Conservation (phyloP, 208 protist genomes). For the Acanthamoeba royreba region DNA sequence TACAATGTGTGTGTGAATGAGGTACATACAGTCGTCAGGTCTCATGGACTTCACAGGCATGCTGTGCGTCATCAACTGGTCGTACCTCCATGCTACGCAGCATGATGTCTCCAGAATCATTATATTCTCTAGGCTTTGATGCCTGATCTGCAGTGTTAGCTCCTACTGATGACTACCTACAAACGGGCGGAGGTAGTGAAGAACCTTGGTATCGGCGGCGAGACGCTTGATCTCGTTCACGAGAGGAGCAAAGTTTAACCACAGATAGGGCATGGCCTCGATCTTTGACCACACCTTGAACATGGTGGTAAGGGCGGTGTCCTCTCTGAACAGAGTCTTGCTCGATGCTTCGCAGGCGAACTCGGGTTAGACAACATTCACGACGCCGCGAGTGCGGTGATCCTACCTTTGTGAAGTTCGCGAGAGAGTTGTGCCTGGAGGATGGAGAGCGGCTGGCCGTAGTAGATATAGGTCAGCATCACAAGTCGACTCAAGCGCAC, state of each 20-base stretch:
- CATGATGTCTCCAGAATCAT: too few relatives aligned
- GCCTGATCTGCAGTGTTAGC: too few relatives aligned
- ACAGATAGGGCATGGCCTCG: conserved; percentile 34
- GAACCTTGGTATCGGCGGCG: conserved; percentile 16
- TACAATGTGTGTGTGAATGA: too few relatives aligned
- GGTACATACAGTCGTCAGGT: too few relatives aligned
- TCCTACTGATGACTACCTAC: too few relatives aligned
- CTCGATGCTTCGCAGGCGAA: not conserved
- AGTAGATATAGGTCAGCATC: conserved; percentile 21
- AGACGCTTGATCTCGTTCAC: not conserved
- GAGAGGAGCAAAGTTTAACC: not conserved
- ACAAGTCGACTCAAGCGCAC: not conserved
- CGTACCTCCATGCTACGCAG: too few relatives aligned
- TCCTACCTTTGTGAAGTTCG: not conserved
- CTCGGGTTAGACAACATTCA: not conserved
- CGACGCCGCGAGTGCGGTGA: not conserved
- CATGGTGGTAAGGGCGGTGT: conserved; percentile 26
- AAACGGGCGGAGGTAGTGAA: not conserved
- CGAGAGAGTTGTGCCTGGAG: not conserved
- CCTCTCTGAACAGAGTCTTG: conserved; percentile 34
- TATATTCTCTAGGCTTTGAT: too few relatives aligned
- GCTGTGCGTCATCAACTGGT: too few relatives aligned
- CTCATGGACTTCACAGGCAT: too few relatives aligned
- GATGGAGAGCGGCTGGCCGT: not conserved
- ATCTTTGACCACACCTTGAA: conserved; percentile 32